Base-by-base conservation (phyloP, 2,329 filamentous ascomycete genomes). In the Fusarium sp. region DNA sequence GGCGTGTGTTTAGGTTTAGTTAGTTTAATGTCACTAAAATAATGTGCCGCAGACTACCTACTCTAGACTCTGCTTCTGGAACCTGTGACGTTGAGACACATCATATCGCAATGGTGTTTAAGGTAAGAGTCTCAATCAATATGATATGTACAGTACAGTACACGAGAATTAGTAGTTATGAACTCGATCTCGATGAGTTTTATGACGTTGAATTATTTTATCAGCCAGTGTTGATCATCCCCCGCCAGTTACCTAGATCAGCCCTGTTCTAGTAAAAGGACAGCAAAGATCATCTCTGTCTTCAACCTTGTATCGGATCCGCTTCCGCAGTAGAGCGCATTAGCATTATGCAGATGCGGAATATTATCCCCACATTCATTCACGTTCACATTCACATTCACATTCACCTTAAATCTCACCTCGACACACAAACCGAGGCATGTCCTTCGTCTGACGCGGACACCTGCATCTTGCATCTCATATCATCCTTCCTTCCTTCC, bases 211-310 rank as follows among this genome's bases (percentile, higher is more conserved):
- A 32, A 34, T 7, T 45, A 48, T 37, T 40, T 20, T 22, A 37
- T 55, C 57, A 25, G 16, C 14, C 22, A 29, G 18, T 41, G 34
- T 30, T 57, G 45, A 57, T 32, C 45, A 30, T 40, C 32, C 44
- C 34, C 34, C 25, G 45, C 34, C 42, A 32, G 34, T 22, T 37
- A 29, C 27, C 27, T 10, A 46, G 51, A 53, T 65, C 64, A 67
- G 64, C 55, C 61, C 49, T 65, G 45, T 56, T 13, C 53, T 54
- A 14, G 30, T 11, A 34, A 14, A 20, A 32, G 37, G 41, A 37
- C 48, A 44, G 44, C 32, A 55, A 49, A 54, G 60, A 66, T 66
- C 44, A 51, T 42, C 63, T 24, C 18, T 47, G 18, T 29, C 32
- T 24, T 22, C 20, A 14, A 25, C 12, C 32, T 22, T 32, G 34